A percentile compares a stretch with the other conserved stretches of the same genome.
Evolutionary conservation across 2,329 filamentous ascomycete species (phyloP).

Genomic region (Aspergillus pseudoterreus): DNA sequence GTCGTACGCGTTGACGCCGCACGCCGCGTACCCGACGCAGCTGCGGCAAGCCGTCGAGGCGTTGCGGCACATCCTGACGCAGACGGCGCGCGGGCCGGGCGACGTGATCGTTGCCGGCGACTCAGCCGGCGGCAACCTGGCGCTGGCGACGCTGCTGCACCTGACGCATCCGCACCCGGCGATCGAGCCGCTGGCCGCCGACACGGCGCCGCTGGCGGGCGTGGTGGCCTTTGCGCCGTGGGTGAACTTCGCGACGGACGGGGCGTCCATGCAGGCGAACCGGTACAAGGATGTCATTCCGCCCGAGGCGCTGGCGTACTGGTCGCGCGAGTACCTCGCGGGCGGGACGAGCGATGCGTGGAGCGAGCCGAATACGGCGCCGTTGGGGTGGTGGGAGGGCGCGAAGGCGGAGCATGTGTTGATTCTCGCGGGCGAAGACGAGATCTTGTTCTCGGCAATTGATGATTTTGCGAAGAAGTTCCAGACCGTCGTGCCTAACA

Average conservation of each 20-base stretch:
- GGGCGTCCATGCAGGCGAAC: conserved; percentile 43
- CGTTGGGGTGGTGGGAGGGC: conserved; percentile 51
- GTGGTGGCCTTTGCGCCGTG: conserved; percentile 55
- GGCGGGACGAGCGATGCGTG: conserved; percentile 44
- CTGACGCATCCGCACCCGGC: conserved; percentile 53
- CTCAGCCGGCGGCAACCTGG: conserved; percentile 40
- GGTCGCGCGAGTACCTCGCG: conserved; percentile 46
- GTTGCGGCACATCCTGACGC: conserved; percentile 35
- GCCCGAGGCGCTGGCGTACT: conserved; percentile 31
- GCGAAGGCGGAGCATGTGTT: conserved; percentile 47
- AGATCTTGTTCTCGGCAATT: conserved; percentile 47
- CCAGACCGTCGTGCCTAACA: conserved; percentile 28
- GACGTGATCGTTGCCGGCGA: conserved; percentile 38
- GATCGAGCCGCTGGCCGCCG: conserved; percentile 35
- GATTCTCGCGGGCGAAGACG: conserved; percentile 51
- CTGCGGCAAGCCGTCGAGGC: conserved; percentile 36
- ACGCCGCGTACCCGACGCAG: conserved; percentile 36
- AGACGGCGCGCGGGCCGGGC: conserved; percentile 26
- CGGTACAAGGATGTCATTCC: conserved; percentile 49
- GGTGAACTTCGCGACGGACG: conserved; percentile 46
- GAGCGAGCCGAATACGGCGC: conserved; percentile 48
- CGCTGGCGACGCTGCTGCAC: conserved; percentile 30
- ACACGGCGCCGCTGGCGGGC: conserved; percentile 40
- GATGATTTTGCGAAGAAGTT: conserved; percentile 30
- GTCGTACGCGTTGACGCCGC: conserved; percentile 51